A percentile compares a stretch with the other conserved stretches of the same genome.
phyloP scores from a whole-genome alignment of 257 asterid genomes.

The Solanum tacnaense region DNA sequence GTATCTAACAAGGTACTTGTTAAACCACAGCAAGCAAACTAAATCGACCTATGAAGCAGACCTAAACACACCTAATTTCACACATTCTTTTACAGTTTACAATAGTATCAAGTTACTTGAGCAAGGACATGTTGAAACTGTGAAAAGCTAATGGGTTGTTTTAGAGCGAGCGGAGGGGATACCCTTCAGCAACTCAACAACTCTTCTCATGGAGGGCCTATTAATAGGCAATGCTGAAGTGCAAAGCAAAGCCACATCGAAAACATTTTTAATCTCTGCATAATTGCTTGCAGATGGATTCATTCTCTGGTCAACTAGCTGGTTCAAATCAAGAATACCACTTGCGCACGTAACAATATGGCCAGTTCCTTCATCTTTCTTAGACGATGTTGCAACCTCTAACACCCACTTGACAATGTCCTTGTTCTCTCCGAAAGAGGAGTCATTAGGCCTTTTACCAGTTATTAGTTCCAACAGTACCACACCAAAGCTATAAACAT shows the following conservation, averaged over 20 bases:
- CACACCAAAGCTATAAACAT: slow-evolving; percentile 73
- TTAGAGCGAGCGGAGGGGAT: slow-evolving; percentile 11
- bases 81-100: neutral
- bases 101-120: neutral
- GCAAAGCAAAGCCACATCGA: slow-evolving; percentile 54
- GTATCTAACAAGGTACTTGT: neutral
- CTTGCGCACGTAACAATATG: neutral
- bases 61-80: neutral
- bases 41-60: neutral
- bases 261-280: slow-evolving; percentile 33
- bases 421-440: slow-evolving; percentile 40
- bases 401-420: slow-evolving; percentile 61
- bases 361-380: slow-evolving; percentile 5
- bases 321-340: slow-evolving; percentile 9
- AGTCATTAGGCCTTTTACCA: slow-evolving; percentile 51
- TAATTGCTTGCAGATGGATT: slow-evolving; percentile 19
- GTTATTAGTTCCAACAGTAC: slow-evolving; percentile 53
- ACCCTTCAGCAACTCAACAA: slow-evolving; percentile 50
- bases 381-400: slow-evolving; percentile 24
- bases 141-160: slow-evolving; percentile 3
- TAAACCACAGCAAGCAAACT: neutral
- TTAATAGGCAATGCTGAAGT: slow-evolving; percentile 43
- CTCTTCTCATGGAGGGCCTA: slow-evolving; percentile 84
- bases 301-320: slow-evolving; percentile 44
- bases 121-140: neutral